Evolutionary conservation across 331 rosid species (phyloP).

Genomic region (Quercus tomentella): DNA sequence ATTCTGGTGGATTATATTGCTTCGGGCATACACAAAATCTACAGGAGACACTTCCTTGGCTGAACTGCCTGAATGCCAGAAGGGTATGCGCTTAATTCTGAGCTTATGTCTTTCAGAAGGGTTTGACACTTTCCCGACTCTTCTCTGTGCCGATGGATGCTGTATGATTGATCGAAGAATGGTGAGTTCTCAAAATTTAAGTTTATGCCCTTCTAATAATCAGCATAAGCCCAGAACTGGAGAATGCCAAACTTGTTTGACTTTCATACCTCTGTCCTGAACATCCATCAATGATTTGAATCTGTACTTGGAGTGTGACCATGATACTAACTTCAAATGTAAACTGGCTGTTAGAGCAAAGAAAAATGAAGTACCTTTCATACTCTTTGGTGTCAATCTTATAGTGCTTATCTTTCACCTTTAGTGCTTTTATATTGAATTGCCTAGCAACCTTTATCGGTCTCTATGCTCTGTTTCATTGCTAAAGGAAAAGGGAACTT

Average conservation of each 20-base stretch:
- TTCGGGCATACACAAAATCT: slow-evolving; percentile 80
- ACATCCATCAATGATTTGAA: not conserved
- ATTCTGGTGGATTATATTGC: slow-evolving; percentile 92
- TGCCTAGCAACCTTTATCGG: not conserved
- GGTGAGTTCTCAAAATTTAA: slow-evolving; percentile 41
- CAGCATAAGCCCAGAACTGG: not conserved
- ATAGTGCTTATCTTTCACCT: not conserved
- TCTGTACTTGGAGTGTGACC: not conserved
- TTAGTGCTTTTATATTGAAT: not conserved
- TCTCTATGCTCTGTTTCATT: not conserved
- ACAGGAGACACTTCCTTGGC: slow-evolving; percentile 82
- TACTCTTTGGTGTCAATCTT: not conserved
- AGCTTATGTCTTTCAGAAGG: slow-evolving; percentile 83
- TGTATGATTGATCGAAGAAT: slow-evolving; percentile 91
- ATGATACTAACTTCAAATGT: not conserved
- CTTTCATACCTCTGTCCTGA: not conserved
- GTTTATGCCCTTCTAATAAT: not conserved
- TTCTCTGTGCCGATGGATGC: slow-evolving; percentile 89
- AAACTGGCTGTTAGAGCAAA: not conserved
- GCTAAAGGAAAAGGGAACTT: not conserved
- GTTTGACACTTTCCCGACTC: slow-evolving; percentile 88
- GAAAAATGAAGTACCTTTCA: not conserved
- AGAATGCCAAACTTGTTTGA: not conserved
- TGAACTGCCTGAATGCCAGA: slow-evolving; percentile 77
- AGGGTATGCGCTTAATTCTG: slow-evolving; percentile 86